These are phyloP conservation scores for Hymenoscyphus infarciens DNA, from an alignment of 2,329 filamentous ascomycete genomes.

Conservation along the genomic window DNA sequence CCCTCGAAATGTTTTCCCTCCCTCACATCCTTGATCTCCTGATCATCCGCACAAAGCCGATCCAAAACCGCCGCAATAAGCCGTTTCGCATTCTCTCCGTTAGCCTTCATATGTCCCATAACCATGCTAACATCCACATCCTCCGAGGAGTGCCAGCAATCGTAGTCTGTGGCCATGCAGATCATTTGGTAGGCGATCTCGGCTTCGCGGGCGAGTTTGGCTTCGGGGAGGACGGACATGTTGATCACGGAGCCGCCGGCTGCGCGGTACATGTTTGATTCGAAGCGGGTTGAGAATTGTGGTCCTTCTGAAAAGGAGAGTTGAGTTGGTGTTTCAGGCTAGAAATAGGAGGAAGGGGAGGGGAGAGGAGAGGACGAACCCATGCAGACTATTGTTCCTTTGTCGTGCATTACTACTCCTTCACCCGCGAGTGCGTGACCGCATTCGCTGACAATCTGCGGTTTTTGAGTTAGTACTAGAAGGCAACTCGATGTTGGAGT, in stretches of 20 bases:
- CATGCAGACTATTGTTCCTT: slow-evolving; percentile 88
- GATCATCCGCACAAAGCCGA: slow-evolving; percentile 59
- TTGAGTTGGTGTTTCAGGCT: slow-evolving; percentile 1
- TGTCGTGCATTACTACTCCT: slow-evolving; percentile 77
- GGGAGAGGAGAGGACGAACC: slow-evolving; percentile 47
- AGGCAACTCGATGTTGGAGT: not conserved
- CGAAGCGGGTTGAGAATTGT: slow-evolving; percentile 93
- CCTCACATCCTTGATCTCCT: slow-evolving; percentile 73
- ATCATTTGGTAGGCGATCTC: slow-evolving; percentile 98
- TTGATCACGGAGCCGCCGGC: slow-evolving; percentile 97
- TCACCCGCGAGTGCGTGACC: slow-evolving; percentile 75
- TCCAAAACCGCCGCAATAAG: slow-evolving; percentile 86
- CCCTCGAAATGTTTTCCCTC: slow-evolving; percentile 78
- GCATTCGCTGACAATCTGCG: slow-evolving; percentile 66
- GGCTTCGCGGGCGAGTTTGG: slow-evolving; percentile 92
- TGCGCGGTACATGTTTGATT: slow-evolving; percentile 89
- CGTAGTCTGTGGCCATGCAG: slow-evolving; percentile 99
- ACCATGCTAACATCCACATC: slow-evolving; percentile 97
- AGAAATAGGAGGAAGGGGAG: not conserved
- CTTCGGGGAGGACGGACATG: slow-evolving; percentile 94
- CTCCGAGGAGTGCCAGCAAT: slow-evolving; percentile 86
- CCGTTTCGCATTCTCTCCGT: slow-evolving; percentile 79
- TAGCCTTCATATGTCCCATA: slow-evolving; percentile 92
- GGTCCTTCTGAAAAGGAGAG: slow-evolving; percentile 70
- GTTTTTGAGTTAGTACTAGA: not conserved